phyloP scores from a whole-genome alignment of 768 basidiomycete species.

The Panus rudis region DNA sequence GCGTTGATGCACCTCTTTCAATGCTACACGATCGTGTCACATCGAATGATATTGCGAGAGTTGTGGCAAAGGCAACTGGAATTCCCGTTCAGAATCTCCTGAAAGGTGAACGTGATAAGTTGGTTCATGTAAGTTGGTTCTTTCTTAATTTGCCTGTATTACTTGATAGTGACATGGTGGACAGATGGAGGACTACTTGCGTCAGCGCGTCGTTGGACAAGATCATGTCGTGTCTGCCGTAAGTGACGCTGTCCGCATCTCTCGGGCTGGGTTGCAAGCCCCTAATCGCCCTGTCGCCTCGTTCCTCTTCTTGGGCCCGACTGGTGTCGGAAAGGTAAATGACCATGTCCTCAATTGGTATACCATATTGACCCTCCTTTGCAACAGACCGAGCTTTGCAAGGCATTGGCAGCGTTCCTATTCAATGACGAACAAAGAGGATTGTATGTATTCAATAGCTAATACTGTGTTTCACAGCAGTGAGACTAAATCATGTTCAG shows the following conservation, averaged over 20 bases:
- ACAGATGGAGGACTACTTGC: constrained; percentile 83
- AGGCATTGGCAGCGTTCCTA: constrained; percentile 81
- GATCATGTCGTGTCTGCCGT: constrained; percentile 82
- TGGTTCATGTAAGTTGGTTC: constrained; percentile 64
- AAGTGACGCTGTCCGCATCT: constrained; percentile 87
- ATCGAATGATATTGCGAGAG: constrained; percentile 81
- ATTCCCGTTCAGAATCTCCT: constrained; percentile 86
- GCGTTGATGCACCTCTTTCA: constrained; percentile 40
- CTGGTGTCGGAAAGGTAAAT: constrained; percentile 75
- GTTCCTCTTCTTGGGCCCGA: constrained; percentile 86
- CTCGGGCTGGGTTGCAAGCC: constrained; percentile 83
- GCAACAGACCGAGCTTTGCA: constrained; percentile 76
- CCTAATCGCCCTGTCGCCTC: constrained; percentile 88
- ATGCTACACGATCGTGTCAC: constrained; percentile 86
- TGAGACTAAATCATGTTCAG: constrained; percentile 27
- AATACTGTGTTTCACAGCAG: background rate
- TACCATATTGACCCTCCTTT: constrained; percentile 4
- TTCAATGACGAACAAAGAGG: constrained; percentile 87
- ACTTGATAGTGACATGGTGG: constrained; percentile 1
- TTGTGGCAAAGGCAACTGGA: constrained; percentile 83
- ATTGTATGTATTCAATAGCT: constrained; percentile 43
- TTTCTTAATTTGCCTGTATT: background rate
- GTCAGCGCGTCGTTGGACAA: constrained; percentile 79
- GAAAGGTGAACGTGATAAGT: constrained; percentile 84
- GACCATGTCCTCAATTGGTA: background rate